Percentiles rank a stretch among this genome's conserved stretches.
Evolutionary conservation across 805 yeast genomes (phyloP).

Genomic region (Tetrapisispora iriomotensis): DNA sequence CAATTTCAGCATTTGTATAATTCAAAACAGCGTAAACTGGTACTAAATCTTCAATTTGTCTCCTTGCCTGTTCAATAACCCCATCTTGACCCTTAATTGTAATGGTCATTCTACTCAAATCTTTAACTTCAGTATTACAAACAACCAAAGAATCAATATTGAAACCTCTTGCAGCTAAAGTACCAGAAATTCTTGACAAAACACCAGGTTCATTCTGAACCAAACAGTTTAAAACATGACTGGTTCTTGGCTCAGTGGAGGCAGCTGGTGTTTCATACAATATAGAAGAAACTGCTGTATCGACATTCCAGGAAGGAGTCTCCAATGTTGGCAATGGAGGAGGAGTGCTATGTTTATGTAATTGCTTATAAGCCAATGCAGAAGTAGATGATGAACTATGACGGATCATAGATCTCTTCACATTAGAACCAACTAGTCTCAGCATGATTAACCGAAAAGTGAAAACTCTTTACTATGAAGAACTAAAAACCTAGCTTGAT

Average conservation of each 20-base stretch:
- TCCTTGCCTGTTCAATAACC: constrained; percentile 93
- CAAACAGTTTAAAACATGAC: constrained; percentile 90
- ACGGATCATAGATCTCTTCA: constrained; percentile 33
- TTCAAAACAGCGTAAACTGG: constrained; percentile 98
- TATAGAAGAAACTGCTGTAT: constrained; percentile 91
- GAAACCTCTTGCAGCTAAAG: constrained; percentile 96
- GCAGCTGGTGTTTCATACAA: constrained; percentile 76
- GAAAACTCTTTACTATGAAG: no score
- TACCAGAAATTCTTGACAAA: constrained; percentile 82
- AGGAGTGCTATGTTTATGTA: constrained; percentile 75
- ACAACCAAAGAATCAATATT: constrained; percentile 96
- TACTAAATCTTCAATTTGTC: constrained; percentile 95
- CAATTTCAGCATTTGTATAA: constrained; percentile 81
- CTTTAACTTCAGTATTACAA: constrained; percentile 91
- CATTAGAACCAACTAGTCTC: constrained; percentile 2
- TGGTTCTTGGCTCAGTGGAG: constrained; percentile 50
- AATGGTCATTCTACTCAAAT: constrained; percentile 93
- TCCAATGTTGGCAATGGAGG: constrained; percentile 91
- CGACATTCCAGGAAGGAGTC: constrained; percentile 92
- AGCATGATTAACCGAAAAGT: no score
- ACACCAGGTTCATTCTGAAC: constrained; percentile 99
- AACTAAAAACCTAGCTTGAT: no score
- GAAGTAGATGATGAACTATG: constrained; percentile 72
- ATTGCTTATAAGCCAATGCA: constrained; percentile 86
- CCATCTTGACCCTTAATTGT: constrained; percentile 92